Conservation (phyloP, 2,329 filamentous ascomycete genomes). For the Aspergillus tubingensis region DNA sequence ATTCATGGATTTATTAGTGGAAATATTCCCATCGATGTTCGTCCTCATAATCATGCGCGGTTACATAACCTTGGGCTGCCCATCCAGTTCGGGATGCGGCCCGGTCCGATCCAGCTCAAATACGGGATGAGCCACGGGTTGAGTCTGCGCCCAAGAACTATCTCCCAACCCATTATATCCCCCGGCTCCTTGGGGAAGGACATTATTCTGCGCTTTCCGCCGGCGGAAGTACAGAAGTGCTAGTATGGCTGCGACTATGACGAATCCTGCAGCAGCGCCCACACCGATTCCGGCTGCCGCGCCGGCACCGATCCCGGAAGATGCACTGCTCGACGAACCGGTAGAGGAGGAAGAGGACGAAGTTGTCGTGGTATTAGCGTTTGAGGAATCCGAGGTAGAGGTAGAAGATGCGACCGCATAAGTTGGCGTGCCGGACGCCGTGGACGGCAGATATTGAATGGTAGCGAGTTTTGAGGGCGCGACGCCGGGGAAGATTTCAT, state of each 20-base stretch:
- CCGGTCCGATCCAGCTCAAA: background rate
- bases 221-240: conserved; percentile 2
- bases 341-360: background rate
- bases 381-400: background rate
- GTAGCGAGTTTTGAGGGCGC: conserved; percentile 9
- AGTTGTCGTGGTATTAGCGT: background rate
- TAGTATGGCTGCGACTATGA: background rate
- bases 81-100: background rate
- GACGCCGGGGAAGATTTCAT: conserved; percentile 8
- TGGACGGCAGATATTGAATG: conserved; percentile 11
- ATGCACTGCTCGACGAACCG: background rate
- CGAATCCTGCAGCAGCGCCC: background rate
- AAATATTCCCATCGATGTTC: too few species aligned
- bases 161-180: background rate
- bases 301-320: background rate
- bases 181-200: too few species aligned
- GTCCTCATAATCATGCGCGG: background rate
- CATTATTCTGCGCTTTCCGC: background rate
- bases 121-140: background rate
- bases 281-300: conserved; percentile 12
- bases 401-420: conserved; percentile 6
- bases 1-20: too few species aligned
- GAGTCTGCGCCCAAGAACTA: background rate
- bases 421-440: background rate
- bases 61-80: background rate